Percentiles rank a stretch among this genome's conserved stretches.
Evolutionary conservation across 164 flowering plant species (phyloP).

Genomic region (Umbellularia californica): DNA sequence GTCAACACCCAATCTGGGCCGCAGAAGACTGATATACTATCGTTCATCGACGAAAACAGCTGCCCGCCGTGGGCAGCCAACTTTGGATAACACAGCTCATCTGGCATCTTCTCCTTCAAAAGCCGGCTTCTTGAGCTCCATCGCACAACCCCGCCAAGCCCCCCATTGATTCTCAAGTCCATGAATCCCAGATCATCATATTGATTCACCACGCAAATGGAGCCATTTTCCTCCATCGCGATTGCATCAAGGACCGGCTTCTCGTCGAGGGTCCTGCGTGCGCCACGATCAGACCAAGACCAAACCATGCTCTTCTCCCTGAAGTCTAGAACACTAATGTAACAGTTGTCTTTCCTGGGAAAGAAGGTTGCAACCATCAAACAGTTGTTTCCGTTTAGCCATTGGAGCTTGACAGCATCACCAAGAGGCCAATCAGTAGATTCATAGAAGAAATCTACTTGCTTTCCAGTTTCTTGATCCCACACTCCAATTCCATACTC

Average conservation of each 20-base stretch:
- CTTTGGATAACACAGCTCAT: constrained; percentile 82
- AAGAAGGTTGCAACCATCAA: constrained; percentile 80
- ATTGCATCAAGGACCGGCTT: constrained; percentile 75
- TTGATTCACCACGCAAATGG: constrained; percentile 78
- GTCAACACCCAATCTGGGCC: constrained; percentile 89
- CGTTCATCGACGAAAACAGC: constrained; percentile 82
- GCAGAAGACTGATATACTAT: constrained; percentile 64
- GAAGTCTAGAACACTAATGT: constrained; percentile 76
- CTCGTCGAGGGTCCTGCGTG: constrained; percentile 41
- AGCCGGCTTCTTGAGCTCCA: constrained; percentile 81
- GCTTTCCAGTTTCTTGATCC: constrained; percentile 78
- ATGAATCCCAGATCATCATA: constrained; percentile 79
- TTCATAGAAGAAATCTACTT: constrained; percentile 81
- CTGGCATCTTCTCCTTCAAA: constrained; percentile 61
- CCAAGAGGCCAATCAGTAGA: constrained; percentile 77
- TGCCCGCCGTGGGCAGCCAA: constrained; percentile 70
- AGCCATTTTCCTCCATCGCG: constrained; percentile 67
- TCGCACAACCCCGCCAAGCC: constrained; percentile 19
- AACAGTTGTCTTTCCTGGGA: constrained; percentile 82
- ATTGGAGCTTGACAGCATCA: constrained; percentile 80
- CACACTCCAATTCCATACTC: constrained; percentile 90
- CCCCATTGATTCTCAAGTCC: constrained; percentile 58
- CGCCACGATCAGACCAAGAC: constrained; percentile 77
- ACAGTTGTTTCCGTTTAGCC: constrained; percentile 58
- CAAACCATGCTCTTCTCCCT: constrained; percentile 68